Evolutionary conservation across 1,139 yeast species (phyloP), one percentile per base, ranked within the genome.

Genomic region (Nakaseomyces kungkrabaensis): DNA sequence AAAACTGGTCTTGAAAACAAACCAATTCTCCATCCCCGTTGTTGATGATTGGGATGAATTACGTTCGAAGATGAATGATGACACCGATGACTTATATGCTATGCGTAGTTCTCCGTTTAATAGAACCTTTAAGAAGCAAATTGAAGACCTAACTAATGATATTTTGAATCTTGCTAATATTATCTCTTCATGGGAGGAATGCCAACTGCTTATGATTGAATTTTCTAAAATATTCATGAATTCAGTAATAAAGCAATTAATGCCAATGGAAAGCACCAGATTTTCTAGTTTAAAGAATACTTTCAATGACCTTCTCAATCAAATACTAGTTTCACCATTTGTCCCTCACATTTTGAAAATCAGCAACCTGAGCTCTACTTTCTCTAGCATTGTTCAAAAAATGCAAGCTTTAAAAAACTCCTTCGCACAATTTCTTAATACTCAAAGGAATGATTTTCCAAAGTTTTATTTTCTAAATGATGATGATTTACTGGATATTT

Each of bases 381-480:
- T 89, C 63, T 73, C 73, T 13, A 75, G 81, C 44, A 63, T 81
- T 6, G 65, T 75, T 2, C 87, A 81, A 0, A 73, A 82, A 37
- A 71, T 90, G 41, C 62, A 60, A 2, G 78, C 75, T 56, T 77
- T 88, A 3, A 76, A 82, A 49, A 77, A 76, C 50, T 83, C 96
- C 0, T 72, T 92, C 17, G 74, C 82, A 1, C 94, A 86, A 13
- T 92, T 82, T 62, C 72, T 90, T 46, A 97, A 90, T 58, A 78
- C 76, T 44, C 96, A 90, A 60, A 71, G 97, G 55, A 84, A 78
- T 46, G 55, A 75, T 2, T 90, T 85, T 59, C 92, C 96, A 0
- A 73, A 97, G 45, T 85, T 90, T 53, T 89, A 84, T 59, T 90
- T 92, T 61, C 71, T 92, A 38, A 97, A 97, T 5, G 92, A 92